phyloP scores from a whole-genome alignment of 1,284 basidiomycete species.

The Phellinidium pouzarii region DNA sequence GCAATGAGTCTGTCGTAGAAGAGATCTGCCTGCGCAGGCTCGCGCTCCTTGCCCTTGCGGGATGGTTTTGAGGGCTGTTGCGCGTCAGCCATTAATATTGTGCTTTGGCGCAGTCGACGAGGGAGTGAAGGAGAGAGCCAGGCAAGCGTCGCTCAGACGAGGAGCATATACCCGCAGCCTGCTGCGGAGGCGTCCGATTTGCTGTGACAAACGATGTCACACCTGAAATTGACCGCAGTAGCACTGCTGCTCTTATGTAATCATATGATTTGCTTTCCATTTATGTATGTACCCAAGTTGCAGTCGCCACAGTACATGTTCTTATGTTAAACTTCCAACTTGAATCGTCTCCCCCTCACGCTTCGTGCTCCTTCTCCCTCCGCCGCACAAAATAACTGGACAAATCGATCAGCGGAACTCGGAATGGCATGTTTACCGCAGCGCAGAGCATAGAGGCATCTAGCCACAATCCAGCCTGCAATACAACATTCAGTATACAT shows the following conservation, averaged over 20 bases:
- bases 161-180: neutral
- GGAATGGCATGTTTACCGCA: constrained; percentile 20
- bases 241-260: neutral
- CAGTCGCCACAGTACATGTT: neutral
- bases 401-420: constrained; percentile 20
- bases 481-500: constrained; percentile 1
- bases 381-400: constrained; percentile 14
- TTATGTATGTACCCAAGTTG: neutral
- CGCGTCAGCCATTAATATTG: constrained; percentile 9
- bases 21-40: constrained; percentile 45
- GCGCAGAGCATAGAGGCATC: constrained; percentile 20
- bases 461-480: constrained; percentile 20
- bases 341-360: neutral
- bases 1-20: constrained; percentile 55
- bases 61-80: constrained; percentile 12
- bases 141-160: neutral
- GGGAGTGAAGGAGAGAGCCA: neutral
- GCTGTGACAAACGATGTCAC: too few relatives aligned
- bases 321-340: neutral
- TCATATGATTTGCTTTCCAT: neutral
- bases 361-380: constrained; percentile 7
- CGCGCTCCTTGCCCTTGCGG: constrained; percentile 32
- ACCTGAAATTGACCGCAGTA: too few relatives aligned
- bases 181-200: neutral
- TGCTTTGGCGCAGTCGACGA: neutral